These are phyloP conservation scores for Zea luxurians DNA, from an alignment of 176 grass and related monocot species.

Conservation along the genomic window DNA sequence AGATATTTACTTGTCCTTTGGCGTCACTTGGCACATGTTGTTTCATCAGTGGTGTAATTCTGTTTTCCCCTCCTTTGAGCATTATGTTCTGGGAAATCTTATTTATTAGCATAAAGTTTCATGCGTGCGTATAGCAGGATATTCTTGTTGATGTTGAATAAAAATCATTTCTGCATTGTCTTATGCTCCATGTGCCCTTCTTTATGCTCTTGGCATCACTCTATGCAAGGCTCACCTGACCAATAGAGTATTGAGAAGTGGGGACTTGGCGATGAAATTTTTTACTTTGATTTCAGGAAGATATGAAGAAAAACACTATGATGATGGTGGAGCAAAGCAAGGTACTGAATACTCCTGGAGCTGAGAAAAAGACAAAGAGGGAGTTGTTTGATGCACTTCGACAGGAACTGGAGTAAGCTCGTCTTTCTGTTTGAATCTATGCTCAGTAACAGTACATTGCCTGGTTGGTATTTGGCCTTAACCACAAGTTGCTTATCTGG, in stretches of 20 bases:
- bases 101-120: not conserved
- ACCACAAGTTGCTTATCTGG: not conserved
- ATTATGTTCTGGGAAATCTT: not conserved
- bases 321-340: conserved; percentile 98
- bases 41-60: not conserved
- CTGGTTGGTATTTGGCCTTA: not conserved
- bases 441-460: not conserved
- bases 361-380: conserved; percentile 93
- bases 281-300: conserved; percentile 60
- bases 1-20: not conserved
- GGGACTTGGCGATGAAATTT: not conserved
- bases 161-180: not conserved
- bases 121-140: not conserved
- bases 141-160: not conserved
- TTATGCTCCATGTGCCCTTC: conserved; percentile 8
- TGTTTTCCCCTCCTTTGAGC: not conserved
- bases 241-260: not conserved
- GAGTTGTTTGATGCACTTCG: conserved; percentile 89
- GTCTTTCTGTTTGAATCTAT: conserved; percentile 3
- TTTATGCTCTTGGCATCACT: not conserved
- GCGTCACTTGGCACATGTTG: not conserved
- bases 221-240: not conserved
- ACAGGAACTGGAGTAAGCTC: conserved; percentile 83
- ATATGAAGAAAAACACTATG: conserved; percentile 97
- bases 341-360: conserved; percentile 84